Conservation (phyloP, 148 eudicot genomes). For the Rhododendron molle region DNA sequence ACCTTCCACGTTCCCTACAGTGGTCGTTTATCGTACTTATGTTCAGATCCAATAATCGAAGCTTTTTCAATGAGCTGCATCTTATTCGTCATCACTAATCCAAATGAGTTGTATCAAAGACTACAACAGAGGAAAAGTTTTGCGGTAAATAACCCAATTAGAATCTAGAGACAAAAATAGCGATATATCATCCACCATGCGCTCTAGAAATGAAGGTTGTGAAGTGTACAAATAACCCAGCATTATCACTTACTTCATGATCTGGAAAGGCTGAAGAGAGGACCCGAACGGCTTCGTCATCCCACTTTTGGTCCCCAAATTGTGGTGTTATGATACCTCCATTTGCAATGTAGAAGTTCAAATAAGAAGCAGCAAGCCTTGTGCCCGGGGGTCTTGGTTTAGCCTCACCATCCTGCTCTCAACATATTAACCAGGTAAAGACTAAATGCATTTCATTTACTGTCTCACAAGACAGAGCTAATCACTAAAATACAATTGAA, state of each 20-base stretch:
- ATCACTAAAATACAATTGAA: not conserved
- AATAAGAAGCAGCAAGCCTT: constrained; percentile 93
- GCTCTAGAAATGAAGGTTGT: not conserved
- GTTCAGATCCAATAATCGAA: not conserved
- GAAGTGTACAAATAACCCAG: constrained; percentile 5
- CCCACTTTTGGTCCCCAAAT: constrained; percentile 93
- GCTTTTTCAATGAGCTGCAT: not conserved
- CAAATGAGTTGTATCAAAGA: not conserved
- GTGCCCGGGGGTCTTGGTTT: constrained; percentile 74
- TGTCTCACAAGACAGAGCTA: not conserved
- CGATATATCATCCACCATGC: not conserved
- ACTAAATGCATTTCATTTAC: not conserved
- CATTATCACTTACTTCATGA: constrained; percentile 45
- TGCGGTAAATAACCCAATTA: not conserved
- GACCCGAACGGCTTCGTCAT: constrained; percentile 76
- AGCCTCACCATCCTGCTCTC: constrained; percentile 58
- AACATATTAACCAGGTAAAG: constrained; percentile 6
- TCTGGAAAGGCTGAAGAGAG: constrained; percentile 60
- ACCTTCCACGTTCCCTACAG: not conserved
- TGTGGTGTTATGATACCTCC: constrained; percentile 80
- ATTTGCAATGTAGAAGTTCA: constrained; percentile 91
- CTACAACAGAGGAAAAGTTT: not conserved
- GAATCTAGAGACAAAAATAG: not conserved
- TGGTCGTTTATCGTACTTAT: not conserved
- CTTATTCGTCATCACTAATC: not conserved